Percentiles rank a stretch among this genome's conserved stretches.
phyloP scores from a whole-genome alignment of 306 rosid species.

The Corylus avellana region DNA sequence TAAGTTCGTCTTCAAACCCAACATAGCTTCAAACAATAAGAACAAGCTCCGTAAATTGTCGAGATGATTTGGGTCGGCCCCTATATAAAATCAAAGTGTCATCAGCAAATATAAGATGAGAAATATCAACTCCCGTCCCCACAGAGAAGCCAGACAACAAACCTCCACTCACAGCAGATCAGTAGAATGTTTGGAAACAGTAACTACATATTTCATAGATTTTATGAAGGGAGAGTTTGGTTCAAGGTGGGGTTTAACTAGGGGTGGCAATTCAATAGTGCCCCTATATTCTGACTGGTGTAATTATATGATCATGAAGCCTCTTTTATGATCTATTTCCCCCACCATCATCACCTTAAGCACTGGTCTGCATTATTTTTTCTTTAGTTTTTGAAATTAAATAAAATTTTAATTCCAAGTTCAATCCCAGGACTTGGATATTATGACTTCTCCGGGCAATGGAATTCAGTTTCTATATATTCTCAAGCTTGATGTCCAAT shows the following conservation, averaged over 20 bases:
- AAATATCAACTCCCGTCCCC: too few species aligned
- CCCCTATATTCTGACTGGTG: background rate
- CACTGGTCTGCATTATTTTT: background rate
- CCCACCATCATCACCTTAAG: background rate
- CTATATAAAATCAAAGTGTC: too few species aligned
- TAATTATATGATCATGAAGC: background rate
- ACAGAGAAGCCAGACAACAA: too few species aligned
- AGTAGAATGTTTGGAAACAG: background rate
- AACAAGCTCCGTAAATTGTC: too few species aligned
- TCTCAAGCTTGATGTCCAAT: too few species aligned
- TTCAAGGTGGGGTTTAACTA: background rate
- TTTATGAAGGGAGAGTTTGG: slow-evolving; percentile 1
- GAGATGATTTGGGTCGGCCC: too few species aligned
- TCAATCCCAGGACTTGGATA: background rate
- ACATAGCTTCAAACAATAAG: too few species aligned
- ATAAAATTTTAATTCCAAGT: background rate
- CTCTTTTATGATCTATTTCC: background rate
- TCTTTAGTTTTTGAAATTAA: background rate
- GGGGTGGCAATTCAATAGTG: background rate
- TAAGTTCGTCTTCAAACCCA: too few species aligned
- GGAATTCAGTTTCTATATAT: background rate
- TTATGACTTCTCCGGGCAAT: background rate
- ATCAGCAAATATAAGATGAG: too few species aligned
- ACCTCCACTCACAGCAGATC: background rate
- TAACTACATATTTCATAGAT: background rate